Conservation (phyloP, 345 rosid species). For the Nephelium lappaceum region DNA sequence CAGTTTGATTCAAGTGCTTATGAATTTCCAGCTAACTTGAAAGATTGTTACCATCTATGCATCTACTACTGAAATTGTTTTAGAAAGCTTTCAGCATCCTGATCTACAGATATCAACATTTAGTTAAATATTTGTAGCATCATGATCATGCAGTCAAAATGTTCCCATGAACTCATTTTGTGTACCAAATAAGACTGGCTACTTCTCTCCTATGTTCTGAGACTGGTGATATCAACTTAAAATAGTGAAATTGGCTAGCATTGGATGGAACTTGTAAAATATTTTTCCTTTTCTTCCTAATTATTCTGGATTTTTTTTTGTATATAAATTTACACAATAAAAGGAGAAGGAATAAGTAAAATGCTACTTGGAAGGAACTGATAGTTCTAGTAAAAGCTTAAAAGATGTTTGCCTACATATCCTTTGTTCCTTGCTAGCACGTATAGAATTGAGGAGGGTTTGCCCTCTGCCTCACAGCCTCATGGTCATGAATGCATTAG, state of each 20-base stretch:
- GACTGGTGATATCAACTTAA: not conserved
- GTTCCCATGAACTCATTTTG: not conserved
- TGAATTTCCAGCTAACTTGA: not conserved
- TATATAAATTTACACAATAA: not conserved
- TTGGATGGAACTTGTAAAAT: not conserved
- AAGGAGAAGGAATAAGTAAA: not conserved
- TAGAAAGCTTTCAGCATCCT: no score
- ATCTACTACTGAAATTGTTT: no score
- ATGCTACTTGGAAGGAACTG: not conserved
- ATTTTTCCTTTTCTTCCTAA: not conserved
- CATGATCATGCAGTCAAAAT: not conserved
- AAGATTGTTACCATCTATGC: not conserved
- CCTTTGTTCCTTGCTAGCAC: not conserved
- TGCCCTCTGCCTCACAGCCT: no score
- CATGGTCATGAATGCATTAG: no score
- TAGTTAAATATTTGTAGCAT: not conserved
- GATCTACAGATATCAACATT: not conserved
- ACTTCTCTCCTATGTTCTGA: not conserved
- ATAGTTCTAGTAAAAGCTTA: no score
- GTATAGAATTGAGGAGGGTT: no score
- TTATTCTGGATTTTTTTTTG: not conserved
- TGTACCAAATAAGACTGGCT: not conserved
- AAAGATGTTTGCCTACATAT: no score
- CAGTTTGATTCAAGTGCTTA: not conserved
- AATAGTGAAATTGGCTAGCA: not conserved